Percentiles rank a stretch among this genome's conserved stretches.
phyloP scores from a whole-genome alignment of 352 stramenopile genomes.

The Aphanomyces invadans region DNA sequence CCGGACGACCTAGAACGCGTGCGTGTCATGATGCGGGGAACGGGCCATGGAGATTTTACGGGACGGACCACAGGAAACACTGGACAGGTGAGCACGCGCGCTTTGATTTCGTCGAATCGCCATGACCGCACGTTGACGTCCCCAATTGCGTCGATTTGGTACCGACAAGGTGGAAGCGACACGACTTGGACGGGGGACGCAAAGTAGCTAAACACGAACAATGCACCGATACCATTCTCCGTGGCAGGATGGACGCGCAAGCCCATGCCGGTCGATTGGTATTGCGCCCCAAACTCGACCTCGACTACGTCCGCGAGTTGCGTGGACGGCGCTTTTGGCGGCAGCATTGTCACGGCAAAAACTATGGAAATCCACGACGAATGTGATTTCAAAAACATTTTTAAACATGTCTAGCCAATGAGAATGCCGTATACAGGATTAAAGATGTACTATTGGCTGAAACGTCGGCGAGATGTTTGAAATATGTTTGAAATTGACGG shows the following conservation, averaged over 20 bases:
- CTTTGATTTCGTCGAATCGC: not conserved
- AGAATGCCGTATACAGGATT: too few relatives aligned
- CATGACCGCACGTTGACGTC: not conserved
- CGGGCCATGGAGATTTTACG: too few relatives aligned
- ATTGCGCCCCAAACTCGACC: slow-evolving; percentile 1
- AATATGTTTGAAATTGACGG: too few relatives aligned
- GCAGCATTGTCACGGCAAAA: too few relatives aligned
- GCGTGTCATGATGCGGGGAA: too few relatives aligned
- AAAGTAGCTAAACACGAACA: not conserved
- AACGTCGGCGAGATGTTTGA: too few relatives aligned
- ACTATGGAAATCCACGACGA: too few relatives aligned
- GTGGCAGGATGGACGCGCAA: not conserved
- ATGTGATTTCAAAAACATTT: too few relatives aligned
- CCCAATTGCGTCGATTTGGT: slow-evolving; percentile 7
- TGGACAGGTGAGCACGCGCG: not conserved
- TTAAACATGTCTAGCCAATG: too few relatives aligned
- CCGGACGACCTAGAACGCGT: too few relatives aligned
- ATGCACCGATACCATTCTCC: slow-evolving; percentile 7
- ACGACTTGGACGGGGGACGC: not conserved
- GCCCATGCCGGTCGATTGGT: not conserved
- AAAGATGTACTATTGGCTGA: too few relatives aligned
- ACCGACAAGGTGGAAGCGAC: slow-evolving; percentile 11
- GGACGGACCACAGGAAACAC: slow-evolving; percentile 3
- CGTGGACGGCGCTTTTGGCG: not conserved
- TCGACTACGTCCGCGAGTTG: not conserved